Percentiles rank a stretch among this genome's conserved stretches.
These are phyloP conservation scores for Microdochium nivale DNA, from an alignment of 2,329 filamentous ascomycete species.

Conservation along the genomic window DNA sequence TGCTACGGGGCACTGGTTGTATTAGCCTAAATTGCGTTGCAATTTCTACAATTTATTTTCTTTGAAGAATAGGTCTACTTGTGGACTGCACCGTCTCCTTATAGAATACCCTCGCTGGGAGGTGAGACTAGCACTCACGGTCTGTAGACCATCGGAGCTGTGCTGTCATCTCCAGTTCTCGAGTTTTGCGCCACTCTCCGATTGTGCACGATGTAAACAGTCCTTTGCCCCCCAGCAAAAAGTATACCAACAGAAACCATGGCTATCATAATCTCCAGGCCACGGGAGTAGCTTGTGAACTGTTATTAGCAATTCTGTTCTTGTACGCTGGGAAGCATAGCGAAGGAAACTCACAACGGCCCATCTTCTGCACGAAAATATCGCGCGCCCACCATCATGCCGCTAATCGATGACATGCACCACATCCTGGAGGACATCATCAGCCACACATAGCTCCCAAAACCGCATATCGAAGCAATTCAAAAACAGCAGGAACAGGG, in stretches of 20 bases:
- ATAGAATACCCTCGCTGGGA: no score
- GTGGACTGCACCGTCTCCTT: no score
- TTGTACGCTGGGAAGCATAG: no score
- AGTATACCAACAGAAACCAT: constrained; percentile 31
- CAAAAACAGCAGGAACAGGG: background rate
- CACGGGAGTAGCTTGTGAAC: constrained; percentile 28
- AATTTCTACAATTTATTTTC: no score
- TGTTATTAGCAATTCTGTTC: background rate
- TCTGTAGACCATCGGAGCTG: background rate
- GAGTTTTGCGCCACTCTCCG: constrained; percentile 14
- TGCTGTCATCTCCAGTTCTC: background rate
- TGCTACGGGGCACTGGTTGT: no score
- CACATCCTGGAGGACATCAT: constrained; percentile 19
- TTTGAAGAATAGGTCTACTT: no score
- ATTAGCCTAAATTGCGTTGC: no score
- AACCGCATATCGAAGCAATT: no score
- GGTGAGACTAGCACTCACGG: background rate
- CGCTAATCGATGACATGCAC: constrained; percentile 42
- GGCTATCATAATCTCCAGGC: constrained; percentile 34
- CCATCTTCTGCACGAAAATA: constrained; percentile 34
- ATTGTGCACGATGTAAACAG: constrained; percentile 29
- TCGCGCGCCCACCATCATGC: constrained; percentile 41
- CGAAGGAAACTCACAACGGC: constrained; percentile 24
- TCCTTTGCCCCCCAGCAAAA: constrained; percentile 29
- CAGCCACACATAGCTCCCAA: no score